These are phyloP conservation scores for Colletotrichum australisinense DNA, from an alignment of 2,329 filamentous ascomycete genomes.

Conservation along the genomic window DNA sequence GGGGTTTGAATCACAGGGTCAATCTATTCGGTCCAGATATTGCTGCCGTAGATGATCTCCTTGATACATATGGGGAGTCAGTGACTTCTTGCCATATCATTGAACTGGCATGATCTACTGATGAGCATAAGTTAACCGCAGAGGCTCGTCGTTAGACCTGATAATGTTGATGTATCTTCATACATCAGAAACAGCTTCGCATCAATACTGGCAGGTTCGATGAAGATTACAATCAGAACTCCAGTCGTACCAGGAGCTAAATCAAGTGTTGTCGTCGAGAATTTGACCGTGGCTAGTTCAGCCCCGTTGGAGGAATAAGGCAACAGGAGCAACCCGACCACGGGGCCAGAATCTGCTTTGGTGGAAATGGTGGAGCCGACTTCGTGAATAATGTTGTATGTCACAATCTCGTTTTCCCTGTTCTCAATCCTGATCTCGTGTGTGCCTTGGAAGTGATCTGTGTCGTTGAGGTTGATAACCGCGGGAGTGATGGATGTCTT, in stretches of 20 bases:
- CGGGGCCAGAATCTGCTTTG: conserved; percentile 35
- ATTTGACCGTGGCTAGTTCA: conserved; percentile 53
- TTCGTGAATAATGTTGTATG: conserved; percentile 62
- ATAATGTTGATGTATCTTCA: conserved; percentile 41
- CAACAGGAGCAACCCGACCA: conserved; percentile 52
- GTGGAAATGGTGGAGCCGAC: conserved; percentile 60
- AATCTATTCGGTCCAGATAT: too few species aligned
- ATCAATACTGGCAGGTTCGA: conserved; percentile 41
- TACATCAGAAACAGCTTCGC: conserved; percentile 39
- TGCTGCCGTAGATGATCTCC: too few species aligned
- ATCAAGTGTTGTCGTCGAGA: conserved; percentile 55
- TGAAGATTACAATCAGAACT: conserved; percentile 55
- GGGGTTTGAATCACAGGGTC: too few species aligned
- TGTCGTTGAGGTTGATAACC: conserved; percentile 72
- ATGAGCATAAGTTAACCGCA: conserved; percentile 40
- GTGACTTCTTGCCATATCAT: background rate
- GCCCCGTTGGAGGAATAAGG: conserved; percentile 42
- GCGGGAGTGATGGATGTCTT: conserved; percentile 53
- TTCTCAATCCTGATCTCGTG: conserved; percentile 68
- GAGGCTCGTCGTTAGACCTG: conserved; percentile 39
- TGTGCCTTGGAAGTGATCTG: conserved; percentile 61
- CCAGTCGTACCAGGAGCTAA: conserved; percentile 54
- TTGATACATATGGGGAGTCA: too few species aligned
- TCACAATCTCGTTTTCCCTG: conserved; percentile 56
- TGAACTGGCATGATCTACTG: conserved; percentile 45